These are phyloP conservation scores for Tetrahymena thermophila DNA, from an alignment of 73 alveolate species.

Conservation along the genomic window DNA sequence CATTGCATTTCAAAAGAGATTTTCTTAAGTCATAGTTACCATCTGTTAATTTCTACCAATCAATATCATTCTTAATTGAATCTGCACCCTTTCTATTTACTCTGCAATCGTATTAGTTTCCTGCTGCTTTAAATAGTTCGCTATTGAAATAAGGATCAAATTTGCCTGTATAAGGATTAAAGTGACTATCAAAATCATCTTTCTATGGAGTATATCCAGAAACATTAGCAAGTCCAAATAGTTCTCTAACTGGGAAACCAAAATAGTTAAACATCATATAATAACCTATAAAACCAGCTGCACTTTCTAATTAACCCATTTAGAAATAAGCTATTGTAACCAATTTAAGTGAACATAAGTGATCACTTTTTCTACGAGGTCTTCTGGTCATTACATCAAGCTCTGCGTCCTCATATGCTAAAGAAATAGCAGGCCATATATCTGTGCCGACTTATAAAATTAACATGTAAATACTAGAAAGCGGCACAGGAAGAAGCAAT, in stretches of 20 bases:
- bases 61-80: conserved; percentile 6
- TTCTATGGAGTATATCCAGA: conserved; percentile 38
- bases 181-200: conserved; percentile 46
- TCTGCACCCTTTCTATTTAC: neutral
- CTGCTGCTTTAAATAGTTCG: conserved; percentile 5
- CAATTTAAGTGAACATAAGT: conserved; percentile 66
- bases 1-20: conserved; percentile 13
- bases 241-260: conserved; percentile 66
- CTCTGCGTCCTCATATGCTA: conserved; percentile 93
- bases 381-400: conserved; percentile 81
- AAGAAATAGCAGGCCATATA: conserved; percentile 85
- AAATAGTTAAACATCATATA: conserved; percentile 77
- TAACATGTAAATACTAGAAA: conserved; percentile 71
- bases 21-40: conserved; percentile 28
- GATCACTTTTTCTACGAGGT: conserved; percentile 88
- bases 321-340: conserved; percentile 61
- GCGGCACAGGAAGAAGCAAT: conserved; percentile 78
- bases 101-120: neutral
- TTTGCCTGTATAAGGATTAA: neutral
- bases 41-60: conserved; percentile 18
- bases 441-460: conserved; percentile 85
- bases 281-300: conserved; percentile 75
- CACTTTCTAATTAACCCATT: conserved; percentile 61
- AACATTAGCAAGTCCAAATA: conserved; percentile 49
- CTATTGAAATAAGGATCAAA: neutral